Conservation (phyloP, 179 eudicot species). For the Beta lomatogona region DNA sequence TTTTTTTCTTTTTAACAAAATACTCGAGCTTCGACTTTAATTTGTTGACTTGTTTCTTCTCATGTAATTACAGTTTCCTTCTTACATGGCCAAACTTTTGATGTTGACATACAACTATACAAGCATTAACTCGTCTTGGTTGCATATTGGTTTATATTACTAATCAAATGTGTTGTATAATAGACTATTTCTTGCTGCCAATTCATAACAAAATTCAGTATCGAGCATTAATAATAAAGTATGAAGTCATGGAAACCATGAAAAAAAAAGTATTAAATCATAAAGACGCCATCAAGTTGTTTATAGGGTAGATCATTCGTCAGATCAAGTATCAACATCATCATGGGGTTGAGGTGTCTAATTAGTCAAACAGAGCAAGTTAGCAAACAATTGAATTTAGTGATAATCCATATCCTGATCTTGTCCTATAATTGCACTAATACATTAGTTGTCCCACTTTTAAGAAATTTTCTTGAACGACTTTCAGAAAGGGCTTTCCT, state of each 20-base stretch:
- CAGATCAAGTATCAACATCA: slow-evolving; percentile 1
- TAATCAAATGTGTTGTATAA: neutral
- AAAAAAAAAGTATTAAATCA: neutral
- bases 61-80: neutral
- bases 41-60: slow-evolving; percentile 1
- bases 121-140: neutral
- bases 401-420: neutral
- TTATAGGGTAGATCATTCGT: no score
- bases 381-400: slow-evolving; percentile 7
- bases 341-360: neutral
- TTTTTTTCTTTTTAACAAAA: neutral
- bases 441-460: neutral
- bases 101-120: neutral
- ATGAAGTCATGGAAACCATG: no score
- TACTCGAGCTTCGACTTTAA: neutral
- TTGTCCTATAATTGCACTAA: neutral
- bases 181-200: neutral
- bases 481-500: no score
- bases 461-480: neutral
- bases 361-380: slow-evolving; percentile 11
- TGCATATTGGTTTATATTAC: neutral
- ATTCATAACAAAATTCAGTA: neutral
- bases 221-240: neutral
- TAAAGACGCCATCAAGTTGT: slow-evolving; percentile 10
- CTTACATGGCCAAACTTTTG: neutral